Conservation (phyloP, 2,329 filamentous ascomycete species). For the Penicillium concentricum region DNA sequence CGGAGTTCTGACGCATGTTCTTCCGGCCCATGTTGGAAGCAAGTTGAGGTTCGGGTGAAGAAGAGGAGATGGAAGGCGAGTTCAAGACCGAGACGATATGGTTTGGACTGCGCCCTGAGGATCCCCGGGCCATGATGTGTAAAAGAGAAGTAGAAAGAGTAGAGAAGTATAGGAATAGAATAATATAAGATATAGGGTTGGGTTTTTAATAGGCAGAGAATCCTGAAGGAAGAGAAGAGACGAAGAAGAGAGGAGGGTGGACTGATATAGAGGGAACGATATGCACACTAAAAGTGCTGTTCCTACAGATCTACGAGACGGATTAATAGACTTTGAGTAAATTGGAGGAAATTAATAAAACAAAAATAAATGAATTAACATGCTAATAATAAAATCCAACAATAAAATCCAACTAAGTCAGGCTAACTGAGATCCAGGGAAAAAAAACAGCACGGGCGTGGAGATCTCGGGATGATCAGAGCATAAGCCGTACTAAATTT, state of each 20-base stretch:
- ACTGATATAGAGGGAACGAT: slow-evolving; percentile 27
- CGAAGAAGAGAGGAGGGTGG: slow-evolving; percentile 22
- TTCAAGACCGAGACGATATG: slow-evolving; percentile 23
- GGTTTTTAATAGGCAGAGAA: slow-evolving; percentile 9
- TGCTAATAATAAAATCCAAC: slow-evolving; percentile 2
- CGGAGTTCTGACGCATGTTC: slow-evolving; percentile 31
- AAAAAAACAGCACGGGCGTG: slow-evolving; percentile 21
- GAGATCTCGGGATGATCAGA: slow-evolving; percentile 26
- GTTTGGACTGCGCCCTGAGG: slow-evolving; percentile 22
- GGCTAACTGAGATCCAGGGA: slow-evolving; percentile 18
- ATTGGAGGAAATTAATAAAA: slow-evolving; percentile 15
- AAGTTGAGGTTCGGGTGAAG: slow-evolving; percentile 15
- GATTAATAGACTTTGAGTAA: slow-evolving; percentile 23
- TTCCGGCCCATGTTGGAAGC: slow-evolving; percentile 19
- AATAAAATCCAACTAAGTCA: slow-evolving; percentile 14
- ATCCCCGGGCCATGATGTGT: slow-evolving; percentile 24
- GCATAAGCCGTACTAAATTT: slow-evolving; percentile 23
- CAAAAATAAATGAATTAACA: slow-evolving; percentile 4
- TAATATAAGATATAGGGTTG: neutral
- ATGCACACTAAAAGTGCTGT: slow-evolving; percentile 13
- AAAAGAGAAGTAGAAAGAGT: neutral
- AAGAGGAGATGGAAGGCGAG: slow-evolving; percentile 19
- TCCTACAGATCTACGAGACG: slow-evolving; percentile 22
- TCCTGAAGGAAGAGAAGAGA: slow-evolving; percentile 15
- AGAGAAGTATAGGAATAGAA: neutral